Percentiles rank a stretch among this genome's conserved stretches.
Evolutionary conservation across 2,329 filamentous ascomycete genomes (phyloP).

Genomic region (Botrytis cinerea): DNA sequence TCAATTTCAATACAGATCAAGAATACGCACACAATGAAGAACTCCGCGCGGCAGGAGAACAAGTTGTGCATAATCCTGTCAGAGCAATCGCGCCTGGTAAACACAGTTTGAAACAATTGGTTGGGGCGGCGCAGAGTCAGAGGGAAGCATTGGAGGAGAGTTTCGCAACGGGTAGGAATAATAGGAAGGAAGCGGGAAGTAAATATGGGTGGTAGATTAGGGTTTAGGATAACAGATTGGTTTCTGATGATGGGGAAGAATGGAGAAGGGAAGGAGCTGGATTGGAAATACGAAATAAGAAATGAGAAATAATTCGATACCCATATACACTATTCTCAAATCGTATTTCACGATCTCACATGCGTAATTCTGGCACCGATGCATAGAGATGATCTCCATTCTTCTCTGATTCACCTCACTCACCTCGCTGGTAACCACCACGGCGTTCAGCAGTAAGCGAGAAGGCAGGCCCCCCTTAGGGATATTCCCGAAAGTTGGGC

Average conservation of each 20-base stretch:
- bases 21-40: constrained; percentile 87
- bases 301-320: background rate
- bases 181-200: constrained; percentile 77
- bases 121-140: constrained; percentile 79
- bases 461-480: background rate
- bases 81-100: constrained; percentile 83
- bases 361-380: background rate
- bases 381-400: background rate
- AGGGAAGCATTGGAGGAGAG: constrained; percentile 88
- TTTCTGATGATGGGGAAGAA: background rate
- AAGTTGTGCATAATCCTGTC: constrained; percentile 76
- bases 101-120: constrained; percentile 84
- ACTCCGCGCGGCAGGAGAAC: constrained; percentile 68
- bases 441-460: background rate
- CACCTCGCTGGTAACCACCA: background rate
- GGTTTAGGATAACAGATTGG: background rate
- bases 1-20: constrained; percentile 85
- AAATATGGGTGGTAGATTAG: constrained; percentile 74
- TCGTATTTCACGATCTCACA: background rate
- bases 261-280: background rate
- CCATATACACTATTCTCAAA: background rate
- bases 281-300: background rate
- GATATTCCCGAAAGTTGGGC: background rate
- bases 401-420: background rate
- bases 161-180: constrained; percentile 78